Conservation (phyloP, 1,284 basidiomycete genomes). For the Quambalaria eucalypti region DNA sequence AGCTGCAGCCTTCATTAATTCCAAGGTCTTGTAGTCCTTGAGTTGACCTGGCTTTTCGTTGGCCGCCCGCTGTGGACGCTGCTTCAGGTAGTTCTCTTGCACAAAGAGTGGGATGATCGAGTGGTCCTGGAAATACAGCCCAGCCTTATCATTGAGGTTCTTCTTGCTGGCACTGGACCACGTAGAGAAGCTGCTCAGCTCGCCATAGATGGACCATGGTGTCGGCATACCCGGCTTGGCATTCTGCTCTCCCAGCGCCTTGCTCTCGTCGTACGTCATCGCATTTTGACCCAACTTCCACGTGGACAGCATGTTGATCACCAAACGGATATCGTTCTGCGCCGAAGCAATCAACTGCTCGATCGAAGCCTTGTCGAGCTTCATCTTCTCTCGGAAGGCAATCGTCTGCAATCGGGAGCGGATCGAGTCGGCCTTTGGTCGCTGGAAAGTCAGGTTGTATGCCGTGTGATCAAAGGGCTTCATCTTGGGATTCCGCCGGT, state of each 20-base stretch:
- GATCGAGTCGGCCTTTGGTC: constrained; percentile 28
- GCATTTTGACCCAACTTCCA: constrained; percentile 56
- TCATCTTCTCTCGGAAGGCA: constrained; percentile 60
- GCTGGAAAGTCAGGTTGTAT: constrained; percentile 56
- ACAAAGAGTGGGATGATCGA: constrained; percentile 89
- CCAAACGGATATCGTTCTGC: constrained; percentile 89
- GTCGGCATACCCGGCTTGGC: constrained; percentile 65
- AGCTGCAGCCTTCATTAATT: constrained; percentile 67
- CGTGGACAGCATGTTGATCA: constrained; percentile 94
- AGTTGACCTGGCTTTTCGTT: constrained; percentile 48
- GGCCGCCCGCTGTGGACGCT: constrained; percentile 50
- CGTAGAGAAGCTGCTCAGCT: constrained; percentile 77
- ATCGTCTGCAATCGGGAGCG: constrained; percentile 64
- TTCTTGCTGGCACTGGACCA: constrained; percentile 74
- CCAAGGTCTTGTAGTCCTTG: constrained; percentile 61
- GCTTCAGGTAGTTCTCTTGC: constrained; percentile 67
- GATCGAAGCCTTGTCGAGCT: constrained; percentile 76
- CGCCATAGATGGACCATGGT: constrained; percentile 54
- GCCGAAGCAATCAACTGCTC: constrained; percentile 82
- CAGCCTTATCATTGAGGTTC: constrained; percentile 82
- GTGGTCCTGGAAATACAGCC: constrained; percentile 92
- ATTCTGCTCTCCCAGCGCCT: constrained; percentile 68
- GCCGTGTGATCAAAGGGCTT: constrained; percentile 72
- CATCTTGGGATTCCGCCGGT: constrained; percentile 74
- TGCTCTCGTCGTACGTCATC: constrained; percentile 61